Base-by-base conservation (phyloP, 176 grass and related monocot genomes). In the Triticum monococcum region DNA sequence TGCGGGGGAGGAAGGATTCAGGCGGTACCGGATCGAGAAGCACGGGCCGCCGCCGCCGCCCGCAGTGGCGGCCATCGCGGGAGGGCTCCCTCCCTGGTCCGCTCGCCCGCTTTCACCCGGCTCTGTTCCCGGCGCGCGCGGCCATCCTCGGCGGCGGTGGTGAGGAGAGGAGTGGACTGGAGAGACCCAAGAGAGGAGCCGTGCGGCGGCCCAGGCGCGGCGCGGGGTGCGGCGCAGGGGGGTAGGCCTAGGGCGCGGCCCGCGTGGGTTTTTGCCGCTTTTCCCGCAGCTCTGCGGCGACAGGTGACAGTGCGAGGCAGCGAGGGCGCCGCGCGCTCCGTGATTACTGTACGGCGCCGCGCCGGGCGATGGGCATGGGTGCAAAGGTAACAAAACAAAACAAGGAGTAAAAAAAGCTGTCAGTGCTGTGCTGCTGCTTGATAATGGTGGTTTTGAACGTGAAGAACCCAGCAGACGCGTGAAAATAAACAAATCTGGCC, bases 21-120 rank as follows among this genome's bases (percentile, higher is more conserved):
- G 6, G 75, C 66, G 5, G 85, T 87, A 91, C 89, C 89, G 85
- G 76, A 91, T 91, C 36, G 81, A 91, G 89, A 91, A 87, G 22
- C 33, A 48, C 85, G 75, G 45, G 60, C 33, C 85, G 81, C 11
- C 28, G 28, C 37, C 45, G 43, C 25, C 72, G 45, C 54, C 54
- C 0, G 54, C 54, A 22, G 43, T 31, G 72, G 72, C 72, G 73
- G 84, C 73, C 89, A 86, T 86, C 13, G 24, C 64, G 4, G 68
- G 40, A 28, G 24, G 12, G 13, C 43, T 50, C 45, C 62, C 41
- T 48, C 45, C 63, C 40, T 46, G 36, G 25, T 20, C 13, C 17
- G 24, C 41, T 20, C 3, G 30, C 16, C 20, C 28, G 18, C 46
- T 22, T 43, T 48, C 22, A 45, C 69, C 56, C 22, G 82, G 17